A percentile compares a stretch with the other conserved stretches of the same genome.
phyloP scores from a whole-genome alignment of 345 rosid species.

The Eucalyptus guilfoylei region DNA sequence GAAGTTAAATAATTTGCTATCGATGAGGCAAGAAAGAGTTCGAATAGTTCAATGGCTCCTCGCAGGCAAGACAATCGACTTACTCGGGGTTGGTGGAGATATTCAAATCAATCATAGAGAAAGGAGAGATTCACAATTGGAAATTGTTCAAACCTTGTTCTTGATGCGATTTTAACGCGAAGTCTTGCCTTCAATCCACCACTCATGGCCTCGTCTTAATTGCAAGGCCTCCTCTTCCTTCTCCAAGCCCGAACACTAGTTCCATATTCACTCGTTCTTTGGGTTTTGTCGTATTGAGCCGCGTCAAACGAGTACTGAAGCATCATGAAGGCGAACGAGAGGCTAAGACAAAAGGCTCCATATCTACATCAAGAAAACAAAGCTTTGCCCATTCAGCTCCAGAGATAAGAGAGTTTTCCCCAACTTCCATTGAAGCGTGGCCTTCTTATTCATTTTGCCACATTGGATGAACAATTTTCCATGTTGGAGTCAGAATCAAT shows the following conservation, averaged over 20 bases:
- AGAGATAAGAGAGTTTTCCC: background rate
- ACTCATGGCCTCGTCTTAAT: slow-evolving; percentile 38
- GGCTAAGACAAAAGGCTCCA: background rate
- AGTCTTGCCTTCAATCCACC: slow-evolving; percentile 31
- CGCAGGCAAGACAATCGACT: background rate
- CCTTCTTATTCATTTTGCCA: background rate
- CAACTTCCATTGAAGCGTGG: no score
- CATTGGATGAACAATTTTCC: background rate
- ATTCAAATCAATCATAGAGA: background rate
- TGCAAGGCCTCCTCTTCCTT: slow-evolving; percentile 19
- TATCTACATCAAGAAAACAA: no score
- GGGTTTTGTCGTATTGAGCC: background rate
- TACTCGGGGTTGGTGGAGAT: background rate
- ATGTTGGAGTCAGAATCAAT: no score
- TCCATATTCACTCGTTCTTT: background rate
- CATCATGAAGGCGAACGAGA: background rate
- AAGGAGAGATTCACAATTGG: background rate
- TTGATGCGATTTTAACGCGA: background rate
- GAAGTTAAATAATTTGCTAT: background rate
- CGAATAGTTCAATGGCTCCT: background rate
- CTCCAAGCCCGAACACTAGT: background rate
- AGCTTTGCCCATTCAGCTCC: background rate
- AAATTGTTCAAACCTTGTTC: background rate
- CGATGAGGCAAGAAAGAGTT: background rate
- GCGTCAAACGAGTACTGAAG: no score